These are phyloP conservation scores for Naganishia onofrii DNA, from an alignment of 768 basidiomycete genomes.

Conservation along the genomic window DNA sequence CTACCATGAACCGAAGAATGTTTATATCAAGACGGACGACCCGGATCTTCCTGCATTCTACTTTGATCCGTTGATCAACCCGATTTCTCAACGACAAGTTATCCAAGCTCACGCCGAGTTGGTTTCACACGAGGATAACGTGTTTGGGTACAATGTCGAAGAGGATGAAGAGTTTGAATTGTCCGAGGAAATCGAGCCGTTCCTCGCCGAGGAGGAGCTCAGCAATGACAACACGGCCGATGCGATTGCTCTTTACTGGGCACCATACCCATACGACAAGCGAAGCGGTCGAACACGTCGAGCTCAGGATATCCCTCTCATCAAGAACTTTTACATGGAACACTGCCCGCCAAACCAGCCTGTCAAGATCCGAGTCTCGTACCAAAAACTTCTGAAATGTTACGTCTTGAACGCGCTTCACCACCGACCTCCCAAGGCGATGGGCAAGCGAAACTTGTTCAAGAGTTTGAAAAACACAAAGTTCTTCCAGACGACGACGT, in stretches of 20 bases:
- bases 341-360: conserved; percentile 95
- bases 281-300: conserved; percentile 88
- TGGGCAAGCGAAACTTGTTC: conserved; percentile 97
- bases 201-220: conserved; percentile 72
- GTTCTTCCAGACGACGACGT: conserved; percentile 96
- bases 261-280: conserved; percentile 90
- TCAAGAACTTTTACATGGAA: conserved; percentile 98
- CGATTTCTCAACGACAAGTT: conserved; percentile 85
- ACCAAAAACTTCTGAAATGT: conserved; percentile 91
- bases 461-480: conserved; percentile 84
- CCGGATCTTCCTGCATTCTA: conserved; percentile 99
- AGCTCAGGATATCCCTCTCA: conserved; percentile 90
- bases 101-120: conserved; percentile 76
- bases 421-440: conserved; percentile 84
- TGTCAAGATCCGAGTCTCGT: conserved; percentile 97
- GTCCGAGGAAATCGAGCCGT: conserved; percentile 72
- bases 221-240: conserved; percentile 92
- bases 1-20: conserved; percentile 92
- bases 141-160: conserved; percentile 75
- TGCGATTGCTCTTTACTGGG: conserved; percentile 97
- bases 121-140: conserved; percentile 82
- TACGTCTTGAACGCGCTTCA: conserved; percentile 93
- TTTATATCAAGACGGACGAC: conserved; percentile 98
- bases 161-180: conserved; percentile 75
- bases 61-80: conserved; percentile 97